Percentiles rank a stretch among this genome's conserved stretches.
Evolutionary conservation across 768 basidiomycete species (phyloP).

Genomic region (Naganishia randhawae): DNA sequence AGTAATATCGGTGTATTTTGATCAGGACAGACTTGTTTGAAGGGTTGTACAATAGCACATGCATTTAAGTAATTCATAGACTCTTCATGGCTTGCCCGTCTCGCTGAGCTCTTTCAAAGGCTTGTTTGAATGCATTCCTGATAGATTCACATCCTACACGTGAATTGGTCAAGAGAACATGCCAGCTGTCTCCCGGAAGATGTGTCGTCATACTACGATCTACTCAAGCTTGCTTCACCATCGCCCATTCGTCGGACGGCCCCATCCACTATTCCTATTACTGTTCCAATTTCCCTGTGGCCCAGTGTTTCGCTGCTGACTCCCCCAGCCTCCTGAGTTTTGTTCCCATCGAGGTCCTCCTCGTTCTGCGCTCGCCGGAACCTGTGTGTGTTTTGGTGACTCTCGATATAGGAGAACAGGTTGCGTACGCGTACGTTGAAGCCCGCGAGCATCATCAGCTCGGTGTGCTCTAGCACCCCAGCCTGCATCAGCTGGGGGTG

Average conservation of each 20-base stretch:
- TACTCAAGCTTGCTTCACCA: neutral
- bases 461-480: constrained; percentile 6
- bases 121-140: neutral
- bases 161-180: too few species aligned
- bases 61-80: neutral
- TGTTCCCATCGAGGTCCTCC: neutral
- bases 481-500: constrained; percentile 6
- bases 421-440: constrained; percentile 9
- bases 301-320: neutral
- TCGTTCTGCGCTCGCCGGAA: neutral
- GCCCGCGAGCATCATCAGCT: neutral
- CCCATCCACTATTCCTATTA: constrained; percentile 1
- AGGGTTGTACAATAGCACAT: neutral
- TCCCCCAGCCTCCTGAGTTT: neutral
- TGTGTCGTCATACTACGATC: too few species aligned
- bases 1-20: neutral
- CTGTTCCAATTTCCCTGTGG: constrained; percentile 1
- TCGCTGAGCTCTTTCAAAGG: neutral
- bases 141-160: too few species aligned
- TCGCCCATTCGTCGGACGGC: constrained; percentile 1
- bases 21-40: neutral
- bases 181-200: too few species aligned
- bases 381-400: constrained; percentile 8
- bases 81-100: neutral
- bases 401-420: constrained; percentile 5